Evolutionary conservation across 805 yeast species (phyloP), one percentile per base, ranked within the genome.

Genomic region (Clavispora fructus): DNA sequence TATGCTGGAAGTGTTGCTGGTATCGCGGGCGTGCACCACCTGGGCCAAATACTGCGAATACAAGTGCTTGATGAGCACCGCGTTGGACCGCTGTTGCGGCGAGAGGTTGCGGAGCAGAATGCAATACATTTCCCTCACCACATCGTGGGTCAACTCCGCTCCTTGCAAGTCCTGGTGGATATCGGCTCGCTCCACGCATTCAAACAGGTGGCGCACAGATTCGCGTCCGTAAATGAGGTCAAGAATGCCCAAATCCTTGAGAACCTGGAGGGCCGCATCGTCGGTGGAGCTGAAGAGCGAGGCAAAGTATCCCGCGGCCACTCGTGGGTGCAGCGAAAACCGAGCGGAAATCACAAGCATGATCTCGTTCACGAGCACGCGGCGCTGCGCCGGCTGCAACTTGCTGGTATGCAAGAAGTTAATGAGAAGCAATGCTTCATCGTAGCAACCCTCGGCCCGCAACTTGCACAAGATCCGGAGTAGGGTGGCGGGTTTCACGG

Each of bases 281-380:
- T 47, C 48, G 5, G 11, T 10, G 43, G 62, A 68, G 33, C 33
- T 25, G 45, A 63, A 69, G 16, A 68, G 47, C 1, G 70, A 55
- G 0, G 63, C 60, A 29, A 62, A 60, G 52, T 71, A 71, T 2
- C 74, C 75, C 6, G 67, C 53, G 5, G 69, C 52, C 4, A 69
- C 59, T 31, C 67, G 62, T 1, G 74, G 74, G 6, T 66, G 59
- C 7, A 47, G 45, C 0, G 64, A 55, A 45, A 59, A 71, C 46
- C 63, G 63, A 10, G 49, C 51, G 13, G 58, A 52, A 31, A 69
- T 68, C 14, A 70, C 51, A 7, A 54, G 47, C 45, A 71, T 55
- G 10, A 71, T 61, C 42, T 71, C 72, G 4, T 57, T 50, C 5
- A 59, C 63, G 27, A 70, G 50, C 16, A 47, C 33, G 1, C 19